Percentiles rank a stretch among this genome's conserved stretches.
Evolutionary conservation across 345 rosid genomes (phyloP).

Genomic region (Pistacia atlantica): DNA sequence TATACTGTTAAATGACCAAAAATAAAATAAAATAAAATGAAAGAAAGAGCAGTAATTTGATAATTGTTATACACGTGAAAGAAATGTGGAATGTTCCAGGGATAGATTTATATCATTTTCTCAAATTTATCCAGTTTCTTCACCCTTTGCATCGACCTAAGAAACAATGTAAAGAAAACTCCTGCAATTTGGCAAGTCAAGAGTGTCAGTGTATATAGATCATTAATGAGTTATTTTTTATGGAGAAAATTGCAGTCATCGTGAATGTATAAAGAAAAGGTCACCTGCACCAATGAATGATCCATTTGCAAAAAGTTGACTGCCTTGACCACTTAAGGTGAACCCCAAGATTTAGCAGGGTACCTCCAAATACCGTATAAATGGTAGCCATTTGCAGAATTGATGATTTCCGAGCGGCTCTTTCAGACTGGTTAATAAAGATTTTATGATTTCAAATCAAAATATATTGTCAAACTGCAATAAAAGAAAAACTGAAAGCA

Average conservation of each 20-base stretch:
- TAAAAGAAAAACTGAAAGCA: background rate
- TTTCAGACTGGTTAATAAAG: slow-evolving; percentile 64
- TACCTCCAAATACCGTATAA: slow-evolving; percentile 81
- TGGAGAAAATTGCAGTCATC: background rate
- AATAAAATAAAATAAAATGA: too few species aligned
- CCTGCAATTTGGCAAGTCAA: slow-evolving; percentile 47
- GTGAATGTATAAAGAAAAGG: background rate
- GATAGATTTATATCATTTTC: slow-evolving; percentile 73
- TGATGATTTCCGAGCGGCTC: slow-evolving; percentile 87
- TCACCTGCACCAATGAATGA: slow-evolving; percentile 87
- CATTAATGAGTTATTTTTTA: background rate
- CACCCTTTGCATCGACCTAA: slow-evolving; percentile 81
- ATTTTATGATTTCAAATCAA: background rate
- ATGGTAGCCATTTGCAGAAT: slow-evolving; percentile 93
- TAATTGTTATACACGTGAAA: background rate
- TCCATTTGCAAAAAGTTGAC: slow-evolving; percentile 65
- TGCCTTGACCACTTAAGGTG: slow-evolving; percentile 68
- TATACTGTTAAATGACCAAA: background rate
- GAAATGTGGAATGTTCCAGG: background rate
- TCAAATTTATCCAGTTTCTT: slow-evolving; percentile 81
- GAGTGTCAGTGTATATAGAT: slow-evolving; percentile 6
- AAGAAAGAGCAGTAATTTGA: background rate
- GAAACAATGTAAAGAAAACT: slow-evolving; percentile 53
- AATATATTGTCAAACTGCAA: background rate
- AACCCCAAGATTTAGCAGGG: slow-evolving; percentile 84